Percentiles rank a stretch among this genome's conserved stretches.
Evolutionary conservation across 352 stramenopile genomes (phyloP).

Genomic region (Globisporangium nodosum): DNA sequence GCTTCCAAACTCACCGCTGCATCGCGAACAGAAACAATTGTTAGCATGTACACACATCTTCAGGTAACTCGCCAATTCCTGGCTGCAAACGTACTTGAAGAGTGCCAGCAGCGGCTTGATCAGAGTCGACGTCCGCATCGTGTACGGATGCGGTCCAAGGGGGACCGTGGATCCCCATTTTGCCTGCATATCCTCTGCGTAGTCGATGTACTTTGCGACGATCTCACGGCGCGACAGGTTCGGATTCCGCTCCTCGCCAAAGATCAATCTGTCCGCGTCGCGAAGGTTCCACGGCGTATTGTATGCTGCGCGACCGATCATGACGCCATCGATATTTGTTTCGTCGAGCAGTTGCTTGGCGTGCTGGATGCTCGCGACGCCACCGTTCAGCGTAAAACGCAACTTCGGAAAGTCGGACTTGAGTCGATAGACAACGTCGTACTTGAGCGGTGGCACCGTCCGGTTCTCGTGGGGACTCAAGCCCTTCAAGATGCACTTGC

Average conservation of each 20-base stretch:
- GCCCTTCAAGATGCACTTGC: conserved; percentile 96
- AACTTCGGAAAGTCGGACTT: conserved; percentile 96
- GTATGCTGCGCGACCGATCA: conserved; percentile 89
- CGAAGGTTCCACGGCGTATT: conserved; percentile 87
- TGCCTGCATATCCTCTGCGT: conserved; percentile 69
- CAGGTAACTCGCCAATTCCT: not conserved
- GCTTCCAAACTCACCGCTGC: conserved; percentile 64
- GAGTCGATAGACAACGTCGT: conserved; percentile 92
- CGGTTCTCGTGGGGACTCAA: conserved; percentile 96
- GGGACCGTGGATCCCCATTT: conserved; percentile 58
- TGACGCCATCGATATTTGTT: conserved; percentile 78
- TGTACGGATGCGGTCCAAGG: conserved; percentile 42
- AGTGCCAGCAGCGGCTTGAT: conserved; percentile 75
- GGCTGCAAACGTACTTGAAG: conserved; percentile 53
- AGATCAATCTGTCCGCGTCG: conserved; percentile 81
- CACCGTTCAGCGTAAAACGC: conserved; percentile 97
- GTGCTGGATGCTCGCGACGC: conserved; percentile 90
- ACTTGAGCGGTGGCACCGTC: conserved; percentile 95
- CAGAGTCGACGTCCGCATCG: conserved; percentile 73
- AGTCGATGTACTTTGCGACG: conserved; percentile 81
- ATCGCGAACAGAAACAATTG: not conserved
- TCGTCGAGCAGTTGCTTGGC: conserved; percentile 84
- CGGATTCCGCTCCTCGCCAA: conserved; percentile 57
- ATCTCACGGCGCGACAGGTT: conserved; percentile 85
- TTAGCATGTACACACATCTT: not conserved